Base-by-base conservation (phyloP, 208 protist species). In the Porcisia hertigi region DNA sequence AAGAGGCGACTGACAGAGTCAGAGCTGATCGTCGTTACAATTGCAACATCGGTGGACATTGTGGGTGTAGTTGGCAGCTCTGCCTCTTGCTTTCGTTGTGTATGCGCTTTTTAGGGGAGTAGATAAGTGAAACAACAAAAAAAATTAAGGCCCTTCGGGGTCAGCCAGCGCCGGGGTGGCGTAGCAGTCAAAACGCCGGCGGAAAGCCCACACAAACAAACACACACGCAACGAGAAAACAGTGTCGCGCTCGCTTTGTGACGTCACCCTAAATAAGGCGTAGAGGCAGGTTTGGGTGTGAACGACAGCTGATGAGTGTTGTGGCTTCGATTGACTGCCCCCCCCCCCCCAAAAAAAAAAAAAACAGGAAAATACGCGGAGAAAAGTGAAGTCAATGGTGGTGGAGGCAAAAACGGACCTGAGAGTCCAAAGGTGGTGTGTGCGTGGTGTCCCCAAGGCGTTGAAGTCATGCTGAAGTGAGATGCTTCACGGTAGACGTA, bases 1-100 rank as follows among this genome's bases (percentile, higher is more conserved):
- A 96, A 96, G 59, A 86, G 81, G 3, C 82, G 79, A 23, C 83
- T 82, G n/a, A 90, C 84, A 0, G 92, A 91, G 74, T 92, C 88
- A 55, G 84, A 75, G 73, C 88, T 92, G 47, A 96, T 74, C 62
- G 92, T 92, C n/a, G 92, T 94, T 67, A 82, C 78, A 55, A 82
- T 82, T 1, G 78, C 78, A 23, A 82, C 69, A 75, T 82, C 78
- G 25, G 47, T 82, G 0, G 72, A 74, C 78, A 82, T 78, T 9
- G 69, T 62, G 69, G 6, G 9, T 20, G 41, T 67, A 52, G 23
- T 43, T 16, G 41, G 1, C 11, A 0, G 12, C 36, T 52, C 41
- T 25, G 36, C 18, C 3, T 3, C 18, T 16, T 65, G 18, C 36
- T 7, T 65, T 65, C 39, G 1, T 9, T 55, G 47, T 43, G 1